Conservation (phyloP, 176 grass and related monocot species). For the Hsuehochloa calcarea region DNA sequence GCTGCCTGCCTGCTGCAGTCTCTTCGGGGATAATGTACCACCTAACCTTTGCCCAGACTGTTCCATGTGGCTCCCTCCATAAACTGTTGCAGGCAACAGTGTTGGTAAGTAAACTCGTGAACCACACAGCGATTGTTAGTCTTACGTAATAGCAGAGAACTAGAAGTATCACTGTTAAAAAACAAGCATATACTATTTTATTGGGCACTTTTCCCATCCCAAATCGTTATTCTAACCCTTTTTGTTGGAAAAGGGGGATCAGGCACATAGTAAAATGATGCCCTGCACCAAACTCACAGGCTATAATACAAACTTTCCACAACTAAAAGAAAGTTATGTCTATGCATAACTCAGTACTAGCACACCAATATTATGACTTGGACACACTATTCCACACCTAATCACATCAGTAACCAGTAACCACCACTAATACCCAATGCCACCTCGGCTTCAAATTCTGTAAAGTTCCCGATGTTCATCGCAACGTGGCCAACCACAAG, state of each 20-base stretch:
- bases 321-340: neutral
- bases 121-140: neutral
- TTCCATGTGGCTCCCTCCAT: constrained; percentile 75
- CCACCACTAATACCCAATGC: neutral
- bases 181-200: neutral
- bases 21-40: constrained; percentile 97
- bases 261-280: neutral
- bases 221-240: neutral
- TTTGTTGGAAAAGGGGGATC: neutral
- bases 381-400: neutral
- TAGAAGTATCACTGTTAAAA: neutral
- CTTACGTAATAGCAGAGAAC: neutral
- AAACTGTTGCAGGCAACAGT: constrained; percentile 41
- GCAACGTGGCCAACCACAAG: neutral
- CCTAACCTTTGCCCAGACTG: constrained; percentile 65
- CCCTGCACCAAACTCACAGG: neutral
- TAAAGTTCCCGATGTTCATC: neutral
- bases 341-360: neutral
- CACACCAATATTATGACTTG: neutral
- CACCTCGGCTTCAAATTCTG: neutral
- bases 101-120: constrained; percentile 1
- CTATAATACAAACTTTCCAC: neutral
- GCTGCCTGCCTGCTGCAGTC: constrained; percentile 88
- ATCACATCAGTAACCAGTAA: neutral
- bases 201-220: neutral